A percentile compares a stretch with the other conserved stretches of the same genome.
phyloP scores from a whole-genome alignment of 2,329 filamentous ascomycete species.

The Trichophyton equinum region DNA sequence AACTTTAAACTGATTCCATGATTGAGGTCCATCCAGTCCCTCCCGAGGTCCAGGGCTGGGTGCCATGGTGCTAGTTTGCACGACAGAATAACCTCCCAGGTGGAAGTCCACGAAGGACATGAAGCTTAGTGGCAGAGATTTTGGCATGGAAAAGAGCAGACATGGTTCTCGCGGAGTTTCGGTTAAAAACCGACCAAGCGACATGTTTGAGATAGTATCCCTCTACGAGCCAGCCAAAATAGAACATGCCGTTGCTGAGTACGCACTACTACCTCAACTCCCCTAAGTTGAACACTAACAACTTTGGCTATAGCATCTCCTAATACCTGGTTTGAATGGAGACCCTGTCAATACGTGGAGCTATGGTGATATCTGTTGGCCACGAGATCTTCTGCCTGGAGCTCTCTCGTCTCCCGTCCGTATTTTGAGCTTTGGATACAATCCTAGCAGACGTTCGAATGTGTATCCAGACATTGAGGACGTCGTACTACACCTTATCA shows the following conservation, averaged over 20 bases:
- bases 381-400: background rate
- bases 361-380: constrained; percentile 2
- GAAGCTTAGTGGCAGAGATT: background rate
- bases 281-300: background rate
- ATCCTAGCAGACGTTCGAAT: background rate
- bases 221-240: background rate
- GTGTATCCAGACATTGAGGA: constrained; percentile 5
- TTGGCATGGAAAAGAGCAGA: background rate
- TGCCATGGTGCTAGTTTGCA: background rate
- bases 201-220: background rate
- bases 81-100: too few species aligned
- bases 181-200: background rate
- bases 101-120: background rate
- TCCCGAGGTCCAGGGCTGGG: too few species aligned
- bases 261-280: background rate
- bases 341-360: constrained; percentile 5
- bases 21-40: too few species aligned
- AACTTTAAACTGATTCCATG: background rate
- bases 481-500: background rate
- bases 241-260: background rate
- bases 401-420: background rate
- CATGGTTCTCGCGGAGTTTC: background rate
- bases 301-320: background rate
- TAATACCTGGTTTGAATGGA: constrained; percentile 1
- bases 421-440: constrained; percentile 3